Base-by-base conservation (phyloP, 306 rosid species). In the Parietaria judaica region DNA sequence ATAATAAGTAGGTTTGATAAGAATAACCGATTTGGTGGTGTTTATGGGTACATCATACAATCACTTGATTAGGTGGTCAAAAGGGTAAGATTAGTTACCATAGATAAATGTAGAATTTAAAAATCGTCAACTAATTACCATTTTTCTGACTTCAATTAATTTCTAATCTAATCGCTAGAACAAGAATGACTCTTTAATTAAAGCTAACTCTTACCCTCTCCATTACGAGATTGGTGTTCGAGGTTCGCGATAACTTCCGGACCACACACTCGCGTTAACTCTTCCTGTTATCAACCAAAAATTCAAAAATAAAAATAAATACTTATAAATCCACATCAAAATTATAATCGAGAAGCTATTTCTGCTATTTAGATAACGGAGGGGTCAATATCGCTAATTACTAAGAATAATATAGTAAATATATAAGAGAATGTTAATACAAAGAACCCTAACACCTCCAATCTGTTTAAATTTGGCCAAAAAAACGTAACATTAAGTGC, bases 191-290 rank as follows among this genome's bases (percentile, higher is more conserved):
- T 54, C 31, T 54, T 54, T 70, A 12, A 60, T 7, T 35, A 15
- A 8, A 49, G 66, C 67, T 64, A 71, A 37, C 74, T 56, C 58
- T 80, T 82, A 15, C 78, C 78, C 15, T 68, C 75, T 9, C 60
- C 64, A 34, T 54, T 71, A 35, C 6, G 67, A 54, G 71, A 57
- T 38, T 60, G 66, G 38, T 70, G 82, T 72, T 74, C 87, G 14
- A 86, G 83, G 65, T 83, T 79, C 57, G 89, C 87, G 66, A 86
- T 76, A 56, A 80, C 81, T 35, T 94, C 95, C 3, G 95, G 86
- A 51, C 97, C 99, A 14, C 95, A 81, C 15, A 88, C 52, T 65
- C 78, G 82, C 36, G 86, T 88, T 72, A 94, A 73, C 61, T 94
- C 99, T 70, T 94, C 97, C 99, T 94, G 91, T 70, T 63, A 53